Conservation (phyloP, 108 stramenopile genomes). For the Schizochytrium sp. region DNA sequence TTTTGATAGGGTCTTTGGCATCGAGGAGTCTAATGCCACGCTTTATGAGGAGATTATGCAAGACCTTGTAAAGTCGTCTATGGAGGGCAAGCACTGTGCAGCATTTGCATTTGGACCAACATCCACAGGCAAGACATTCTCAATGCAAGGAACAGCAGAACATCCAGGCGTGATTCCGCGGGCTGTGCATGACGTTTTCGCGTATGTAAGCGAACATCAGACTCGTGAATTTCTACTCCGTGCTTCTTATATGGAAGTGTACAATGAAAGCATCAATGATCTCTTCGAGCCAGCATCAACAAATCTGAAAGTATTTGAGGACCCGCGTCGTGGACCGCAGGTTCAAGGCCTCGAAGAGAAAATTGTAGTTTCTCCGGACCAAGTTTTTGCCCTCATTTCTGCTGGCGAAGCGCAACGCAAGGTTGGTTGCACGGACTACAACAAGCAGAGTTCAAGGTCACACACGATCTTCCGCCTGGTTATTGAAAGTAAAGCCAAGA, state of each 20-base stretch:
- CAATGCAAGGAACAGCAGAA: conserved; percentile 63
- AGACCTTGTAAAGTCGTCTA: conserved; percentile 11
- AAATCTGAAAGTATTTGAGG: conserved; percentile 63
- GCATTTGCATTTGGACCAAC: conserved; percentile 52
- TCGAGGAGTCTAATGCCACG: background rate
- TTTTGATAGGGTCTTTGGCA: conserved; percentile 45
- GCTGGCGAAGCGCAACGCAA: conserved; percentile 61
- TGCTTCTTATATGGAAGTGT: conserved; percentile 70
- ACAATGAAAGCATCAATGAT: conserved; percentile 69
- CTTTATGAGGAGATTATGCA: conserved; percentile 27
- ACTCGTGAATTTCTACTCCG: conserved; percentile 66
- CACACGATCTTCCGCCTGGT: conserved; percentile 66
- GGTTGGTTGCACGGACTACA: conserved; percentile 66
- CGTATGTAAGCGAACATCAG: conserved; percentile 61
- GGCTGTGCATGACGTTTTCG: conserved; percentile 76
- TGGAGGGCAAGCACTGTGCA: conserved; percentile 58
- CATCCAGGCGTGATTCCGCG: conserved; percentile 74
- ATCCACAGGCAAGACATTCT: conserved; percentile 59
- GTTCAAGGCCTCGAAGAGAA: conserved; percentile 65
- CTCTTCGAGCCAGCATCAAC: conserved; percentile 59
- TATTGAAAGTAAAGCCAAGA: conserved; percentile 60
- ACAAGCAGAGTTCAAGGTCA: conserved; percentile 63
- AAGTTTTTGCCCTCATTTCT: conserved; percentile 66
- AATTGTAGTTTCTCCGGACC: conserved; percentile 58
- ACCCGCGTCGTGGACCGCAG: conserved; percentile 56